A percentile compares a stretch with the other conserved stretches of the same genome.
Conservation (phyloP, 208 protist species). For the Polymyxa betae region DNA sequence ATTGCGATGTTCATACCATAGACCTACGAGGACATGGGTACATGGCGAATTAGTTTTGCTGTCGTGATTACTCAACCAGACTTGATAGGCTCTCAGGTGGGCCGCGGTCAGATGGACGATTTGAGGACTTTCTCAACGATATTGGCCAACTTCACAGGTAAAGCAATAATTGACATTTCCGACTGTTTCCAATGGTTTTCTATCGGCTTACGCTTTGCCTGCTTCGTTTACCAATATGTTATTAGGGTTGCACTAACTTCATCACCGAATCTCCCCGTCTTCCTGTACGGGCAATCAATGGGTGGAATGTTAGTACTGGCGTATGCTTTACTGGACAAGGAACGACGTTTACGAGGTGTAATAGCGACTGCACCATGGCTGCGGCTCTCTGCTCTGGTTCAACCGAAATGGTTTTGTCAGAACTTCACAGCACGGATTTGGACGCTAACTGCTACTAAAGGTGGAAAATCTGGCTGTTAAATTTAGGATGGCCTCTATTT, state of each 20-base stretch:
- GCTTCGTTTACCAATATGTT: no score
- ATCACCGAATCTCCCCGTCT: not conserved
- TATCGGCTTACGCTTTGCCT: no score
- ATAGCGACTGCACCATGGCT: conserved; percentile 24
- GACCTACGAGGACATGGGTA: conserved; percentile 48
- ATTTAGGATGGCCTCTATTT: conserved; percentile 27
- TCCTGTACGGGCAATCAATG: conserved; percentile 35
- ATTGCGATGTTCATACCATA: conserved; percentile 39
- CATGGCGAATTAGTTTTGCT: no score
- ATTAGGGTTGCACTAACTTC: not conserved
- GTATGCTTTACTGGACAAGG: conserved; percentile 32
- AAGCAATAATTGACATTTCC: not conserved
- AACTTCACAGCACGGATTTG: not conserved
- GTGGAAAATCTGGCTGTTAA: conserved; percentile 11
- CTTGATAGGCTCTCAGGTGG: not conserved
- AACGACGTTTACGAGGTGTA: not conserved
- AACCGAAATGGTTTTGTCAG: not conserved
- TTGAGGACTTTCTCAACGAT: conserved; percentile 30
- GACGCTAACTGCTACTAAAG: not conserved
- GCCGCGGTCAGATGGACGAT: not conserved
- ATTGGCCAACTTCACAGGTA: not conserved
- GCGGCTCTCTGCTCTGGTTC: not conserved
- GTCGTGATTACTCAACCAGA: not conserved
- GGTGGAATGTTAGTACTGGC: conserved; percentile 26
- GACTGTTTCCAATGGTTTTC: not conserved